Conservation (phyloP, 176 grass and related monocot species). For the Canna indica region DNA sequence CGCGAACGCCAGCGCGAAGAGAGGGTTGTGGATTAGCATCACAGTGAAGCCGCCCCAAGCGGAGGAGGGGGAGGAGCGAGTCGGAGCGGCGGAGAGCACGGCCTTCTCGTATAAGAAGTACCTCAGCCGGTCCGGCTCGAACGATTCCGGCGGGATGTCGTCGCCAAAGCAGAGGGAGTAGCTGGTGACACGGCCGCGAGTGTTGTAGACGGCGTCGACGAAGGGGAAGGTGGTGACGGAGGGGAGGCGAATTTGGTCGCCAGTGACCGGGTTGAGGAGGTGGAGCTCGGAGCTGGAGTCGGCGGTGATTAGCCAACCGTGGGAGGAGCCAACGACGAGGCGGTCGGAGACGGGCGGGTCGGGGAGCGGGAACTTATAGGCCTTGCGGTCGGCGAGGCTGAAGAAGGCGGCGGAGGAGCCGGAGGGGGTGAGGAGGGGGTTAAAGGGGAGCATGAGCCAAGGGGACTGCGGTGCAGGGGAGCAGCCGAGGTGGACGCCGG, state of each 20-base stretch:
- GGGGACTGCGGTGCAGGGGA: slow-evolving; percentile 3
- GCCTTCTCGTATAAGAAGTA: slow-evolving; percentile 50
- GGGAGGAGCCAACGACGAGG: slow-evolving; percentile 31
- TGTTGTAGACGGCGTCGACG: slow-evolving; percentile 14
- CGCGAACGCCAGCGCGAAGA: slow-evolving; percentile 32
- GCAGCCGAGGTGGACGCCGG: not conserved
- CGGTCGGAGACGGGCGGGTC: slow-evolving; percentile 15
- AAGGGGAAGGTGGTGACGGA: slow-evolving; percentile 28
- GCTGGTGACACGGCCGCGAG: slow-evolving; percentile 7
- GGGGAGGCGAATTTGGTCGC: slow-evolving; percentile 29
- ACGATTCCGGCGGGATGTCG: slow-evolving; percentile 16
- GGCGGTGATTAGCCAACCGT: slow-evolving; percentile 44
- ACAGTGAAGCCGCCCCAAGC: slow-evolving; percentile 27
- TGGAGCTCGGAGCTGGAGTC: slow-evolving; percentile 30
- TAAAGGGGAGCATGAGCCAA: slow-evolving; percentile 52
- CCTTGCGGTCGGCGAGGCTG: slow-evolving; percentile 29
- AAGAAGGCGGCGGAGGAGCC: slow-evolving; percentile 23
- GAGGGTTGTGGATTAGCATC: slow-evolving; percentile 41
- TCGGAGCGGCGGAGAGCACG: slow-evolving; percentile 20
- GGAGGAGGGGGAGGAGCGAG: not conserved
- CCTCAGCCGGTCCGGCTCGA: slow-evolving; percentile 27
- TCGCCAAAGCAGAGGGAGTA: slow-evolving; percentile 15
- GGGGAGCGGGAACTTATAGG: slow-evolving; percentile 30
- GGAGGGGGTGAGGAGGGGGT: not conserved
- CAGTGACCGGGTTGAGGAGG: slow-evolving; percentile 36